Evolutionary conservation across 2,329 filamentous ascomycete genomes (phyloP).

Genomic region (Stemphylium beticola): DNA sequence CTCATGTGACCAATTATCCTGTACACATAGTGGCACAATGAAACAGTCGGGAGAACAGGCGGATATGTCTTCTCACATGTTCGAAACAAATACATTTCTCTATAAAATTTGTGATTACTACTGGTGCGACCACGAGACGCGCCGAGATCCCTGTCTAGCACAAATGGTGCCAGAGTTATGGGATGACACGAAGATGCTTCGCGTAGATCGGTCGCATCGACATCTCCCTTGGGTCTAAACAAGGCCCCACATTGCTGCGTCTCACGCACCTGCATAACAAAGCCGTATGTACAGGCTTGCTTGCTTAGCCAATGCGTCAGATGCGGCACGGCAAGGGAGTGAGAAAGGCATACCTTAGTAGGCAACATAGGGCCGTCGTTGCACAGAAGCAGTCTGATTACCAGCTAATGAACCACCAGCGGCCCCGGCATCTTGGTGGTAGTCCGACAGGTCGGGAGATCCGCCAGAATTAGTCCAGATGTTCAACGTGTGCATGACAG

Average conservation of each 20-base stretch:
- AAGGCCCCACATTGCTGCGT: slow-evolving; percentile 3
- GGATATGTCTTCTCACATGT: no score
- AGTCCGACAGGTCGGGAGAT: slow-evolving; percentile 19
- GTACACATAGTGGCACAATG: no score
- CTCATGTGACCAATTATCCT: no score
- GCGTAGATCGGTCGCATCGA: slow-evolving; percentile 17
- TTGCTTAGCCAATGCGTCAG: not conserved
- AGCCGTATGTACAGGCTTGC: not conserved
- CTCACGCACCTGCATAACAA: not conserved
- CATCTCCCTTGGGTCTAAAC: slow-evolving; percentile 5
- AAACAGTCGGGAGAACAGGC: no score
- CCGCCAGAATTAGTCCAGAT: slow-evolving; percentile 40
- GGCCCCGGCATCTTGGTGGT: slow-evolving; percentile 7
- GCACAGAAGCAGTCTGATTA: slow-evolving; percentile 10
- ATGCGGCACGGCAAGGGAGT: not conserved
- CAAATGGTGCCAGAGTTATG: not conserved
- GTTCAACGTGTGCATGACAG: slow-evolving; percentile 18
- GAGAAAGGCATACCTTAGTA: not conserved
- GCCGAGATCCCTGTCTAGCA: not conserved
- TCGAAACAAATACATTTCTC: no score
- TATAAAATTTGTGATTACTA: no score
- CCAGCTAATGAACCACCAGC: slow-evolving; percentile 10
- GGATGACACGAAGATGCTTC: slow-evolving; percentile 14
- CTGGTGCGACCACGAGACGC: not conserved
- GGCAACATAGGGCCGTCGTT: slow-evolving; percentile 13